These are phyloP conservation scores for Myrica gale DNA, from an alignment of 306 rosid species.

Conservation along the genomic window DNA sequence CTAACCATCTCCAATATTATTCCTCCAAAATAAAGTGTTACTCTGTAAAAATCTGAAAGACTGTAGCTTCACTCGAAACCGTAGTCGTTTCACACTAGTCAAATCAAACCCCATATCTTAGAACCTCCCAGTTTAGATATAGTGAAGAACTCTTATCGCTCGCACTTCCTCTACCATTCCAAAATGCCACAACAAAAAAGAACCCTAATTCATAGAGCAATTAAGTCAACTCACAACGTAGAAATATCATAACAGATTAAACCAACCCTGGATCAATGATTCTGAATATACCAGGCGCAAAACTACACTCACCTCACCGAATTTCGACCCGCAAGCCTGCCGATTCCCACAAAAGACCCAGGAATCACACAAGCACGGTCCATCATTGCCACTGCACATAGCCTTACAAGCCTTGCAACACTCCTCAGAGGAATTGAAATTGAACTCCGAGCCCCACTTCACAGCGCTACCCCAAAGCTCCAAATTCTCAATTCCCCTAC, in stretches of 20 bases:
- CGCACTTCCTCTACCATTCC: background rate
- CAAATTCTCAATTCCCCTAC: constrained; percentile 69
- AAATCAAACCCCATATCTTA: no score
- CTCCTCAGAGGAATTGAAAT: constrained; percentile 56
- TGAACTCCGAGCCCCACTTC: constrained; percentile 92
- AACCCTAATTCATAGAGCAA: background rate
- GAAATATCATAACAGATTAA: background rate
- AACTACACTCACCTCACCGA: constrained; percentile 66
- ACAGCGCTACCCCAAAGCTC: constrained; percentile 95
- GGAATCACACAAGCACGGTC: constrained; percentile 85
- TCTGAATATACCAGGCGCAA: background rate
- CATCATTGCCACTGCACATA: constrained; percentile 82
- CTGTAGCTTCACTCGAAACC: background rate
- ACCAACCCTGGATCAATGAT: background rate
- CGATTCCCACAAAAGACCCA: constrained; percentile 88
- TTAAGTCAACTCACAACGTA: background rate
- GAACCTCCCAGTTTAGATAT: no score
- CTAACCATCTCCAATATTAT: background rate
- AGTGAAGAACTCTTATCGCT: no score
- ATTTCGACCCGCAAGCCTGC: constrained; percentile 68
- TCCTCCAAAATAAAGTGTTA: background rate
- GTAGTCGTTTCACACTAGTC: background rate
- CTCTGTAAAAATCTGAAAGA: background rate
- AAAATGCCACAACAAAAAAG: background rate
- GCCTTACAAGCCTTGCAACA: constrained; percentile 87